Base-by-base conservation (phyloP, 2,329 filamentous ascomycete species). In the Fusarium udum region DNA sequence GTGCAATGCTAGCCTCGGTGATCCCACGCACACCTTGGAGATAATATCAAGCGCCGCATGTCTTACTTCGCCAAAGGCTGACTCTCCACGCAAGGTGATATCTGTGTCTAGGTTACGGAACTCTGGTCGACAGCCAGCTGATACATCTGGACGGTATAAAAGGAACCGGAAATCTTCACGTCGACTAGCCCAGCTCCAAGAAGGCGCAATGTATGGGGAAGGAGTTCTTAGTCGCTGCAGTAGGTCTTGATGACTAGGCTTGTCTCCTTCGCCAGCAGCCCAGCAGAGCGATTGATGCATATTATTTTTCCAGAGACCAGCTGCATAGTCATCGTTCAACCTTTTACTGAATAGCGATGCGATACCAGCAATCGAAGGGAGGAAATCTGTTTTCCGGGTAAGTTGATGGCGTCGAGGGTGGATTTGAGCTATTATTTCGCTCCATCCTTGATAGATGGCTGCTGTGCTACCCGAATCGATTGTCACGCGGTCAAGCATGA, bases 231-330 rank as follows among this genome's bases (percentile, higher is more conserved):
- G 3, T 6, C 7, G 0, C 43, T 45, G 3, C 6, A 45, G 42
- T 16, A 45, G 24, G 3, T 20, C 16, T 45, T 26, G 5, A 26
- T 20, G 4, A 4, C 16, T 26, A 24, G 24, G n/a, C 16, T 4
- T 43, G 5, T 0, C 15, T 13, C 0, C 0, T 18, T 3, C 0
- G 1, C 0, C 1, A 1, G 7, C 0, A 8, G 4, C 12, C 43
- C 43, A 46, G 7, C 18, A 46, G 24, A 46, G 43, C 2, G 43
- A 46, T 10, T 26, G 43, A 26, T 46, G 43, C 43, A 46, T 26
- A 9, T 3, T 26, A 9, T 26, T 20, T 0, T 26, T 46, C 43
- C 43, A 46, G 1, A 46, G 3, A 20, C 43, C 43, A 10, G 43
- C 43, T 26, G 24, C 43, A 1, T 46, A 46, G 0, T 26, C 43